Percentiles rank a stretch among this genome's conserved stretches.
phyloP scores from a whole-genome alignment of 2,329 filamentous ascomycete species.

The Ophioceras dolichostomum region DNA sequence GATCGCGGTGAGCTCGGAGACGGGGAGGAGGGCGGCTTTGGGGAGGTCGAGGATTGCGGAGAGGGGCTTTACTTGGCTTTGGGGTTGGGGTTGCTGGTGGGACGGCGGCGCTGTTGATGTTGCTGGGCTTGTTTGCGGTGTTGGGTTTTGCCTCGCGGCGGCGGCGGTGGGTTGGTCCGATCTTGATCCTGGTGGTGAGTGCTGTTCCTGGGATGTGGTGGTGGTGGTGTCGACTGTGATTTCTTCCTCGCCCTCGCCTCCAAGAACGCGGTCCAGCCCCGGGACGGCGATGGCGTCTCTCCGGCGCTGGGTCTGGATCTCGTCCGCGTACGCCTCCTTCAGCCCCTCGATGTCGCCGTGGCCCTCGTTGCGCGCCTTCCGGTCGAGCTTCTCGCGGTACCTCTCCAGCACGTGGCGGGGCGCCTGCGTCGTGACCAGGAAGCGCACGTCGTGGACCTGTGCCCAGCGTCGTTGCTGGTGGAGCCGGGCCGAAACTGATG shows the following conservation, averaged over 20 bases:
- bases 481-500: too few relatives aligned
- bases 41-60: slow-evolving; percentile 58
- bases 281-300: slow-evolving; percentile 43
- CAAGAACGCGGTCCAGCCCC: slow-evolving; percentile 6
- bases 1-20: slow-evolving; percentile 72
- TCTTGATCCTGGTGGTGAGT: background rate
- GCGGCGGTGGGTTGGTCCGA: background rate
- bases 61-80: slow-evolving; percentile 27
- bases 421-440: slow-evolving; percentile 64
- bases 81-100: slow-evolving; percentile 9
- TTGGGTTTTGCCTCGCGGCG: background rate
- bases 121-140: background rate
- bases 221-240: background rate
- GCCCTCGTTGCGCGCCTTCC: slow-evolving; percentile 68
- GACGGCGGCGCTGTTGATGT: slow-evolving; percentile 20
- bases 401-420: slow-evolving; percentile 55
- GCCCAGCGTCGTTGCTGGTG: slow-evolving; percentile 68
- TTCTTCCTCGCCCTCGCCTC: background rate
- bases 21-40: slow-evolving; percentile 61
- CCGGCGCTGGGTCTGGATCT: slow-evolving; percentile 61
- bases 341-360: slow-evolving; percentile 59
- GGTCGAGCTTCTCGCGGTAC: slow-evolving; percentile 74
- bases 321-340: slow-evolving; percentile 72
- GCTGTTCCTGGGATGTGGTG: background rate
- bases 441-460: slow-evolving; percentile 83